phyloP scores from a whole-genome alignment of 2,329 filamentous ascomycete species.

The Hirsutella minnesotensis region DNA sequence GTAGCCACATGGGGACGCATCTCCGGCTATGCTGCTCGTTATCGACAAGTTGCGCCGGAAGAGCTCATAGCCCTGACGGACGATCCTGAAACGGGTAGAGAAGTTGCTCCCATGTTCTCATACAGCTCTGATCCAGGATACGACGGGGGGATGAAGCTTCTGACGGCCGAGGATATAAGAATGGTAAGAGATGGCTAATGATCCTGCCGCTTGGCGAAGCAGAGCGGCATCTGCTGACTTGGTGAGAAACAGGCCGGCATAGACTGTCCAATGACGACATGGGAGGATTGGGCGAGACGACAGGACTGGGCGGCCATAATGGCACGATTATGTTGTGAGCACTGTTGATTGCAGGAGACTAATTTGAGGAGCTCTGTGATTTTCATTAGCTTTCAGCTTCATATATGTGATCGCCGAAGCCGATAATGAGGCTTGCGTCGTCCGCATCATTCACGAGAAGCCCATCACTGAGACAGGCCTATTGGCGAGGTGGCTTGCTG shows the following conservation, averaged over 20 bases:
- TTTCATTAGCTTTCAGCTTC: neutral
- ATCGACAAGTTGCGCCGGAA: constrained; percentile 26
- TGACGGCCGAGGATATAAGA: constrained; percentile 30
- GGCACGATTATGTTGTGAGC: neutral
- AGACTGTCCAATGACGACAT: constrained; percentile 29
- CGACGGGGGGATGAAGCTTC: constrained; percentile 30
- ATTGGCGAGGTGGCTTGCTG: no score
- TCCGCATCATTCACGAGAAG: no score
- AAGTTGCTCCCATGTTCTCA: constrained; percentile 32
- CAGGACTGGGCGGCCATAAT: constrained; percentile 21
- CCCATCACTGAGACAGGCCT: no score
- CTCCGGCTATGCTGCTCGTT: constrained; percentile 21
- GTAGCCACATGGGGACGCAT: constrained; percentile 27
- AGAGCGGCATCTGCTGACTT: neutral
- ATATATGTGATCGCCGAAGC: no score
- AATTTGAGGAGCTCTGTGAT: neutral
- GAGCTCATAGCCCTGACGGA: constrained; percentile 25
- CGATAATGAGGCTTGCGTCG: no score
- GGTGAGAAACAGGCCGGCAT: constrained; percentile 24
- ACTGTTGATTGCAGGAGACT: neutral
- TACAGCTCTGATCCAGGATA: constrained; percentile 37
- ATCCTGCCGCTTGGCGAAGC: neutral
- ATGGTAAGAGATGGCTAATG: constrained; percentile 21
- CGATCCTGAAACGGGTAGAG: constrained; percentile 29
- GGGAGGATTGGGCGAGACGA: constrained; percentile 22